Evolutionary conservation across 169 alveolate species (phyloP), one percentile per base, ranked within the genome.

Genomic region (Theileria orientalis): DNA sequence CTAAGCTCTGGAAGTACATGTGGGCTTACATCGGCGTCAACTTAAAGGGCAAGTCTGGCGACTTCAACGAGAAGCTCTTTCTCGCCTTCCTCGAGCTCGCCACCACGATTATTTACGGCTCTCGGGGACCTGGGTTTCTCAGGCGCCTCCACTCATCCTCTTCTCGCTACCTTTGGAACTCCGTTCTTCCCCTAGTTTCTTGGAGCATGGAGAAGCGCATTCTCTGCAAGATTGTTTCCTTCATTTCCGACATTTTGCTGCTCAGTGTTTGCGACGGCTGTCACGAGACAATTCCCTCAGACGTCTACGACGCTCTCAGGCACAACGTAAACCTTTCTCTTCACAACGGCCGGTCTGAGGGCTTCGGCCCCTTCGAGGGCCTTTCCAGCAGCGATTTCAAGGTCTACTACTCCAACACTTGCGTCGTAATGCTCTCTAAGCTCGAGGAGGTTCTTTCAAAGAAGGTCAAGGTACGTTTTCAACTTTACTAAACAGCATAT

Each of bases 1-100:
- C 87, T 9, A 40, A 44, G 7, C 63, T 79, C 30, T 79, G 87
- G 87, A 23, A 69, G 41, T 41, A 68, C 64, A 79, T 79, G 83
- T 79, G 87, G 87, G 37, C 33, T 7, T 56, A 79, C 25, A 61
- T 79, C 0, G 86, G 80, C 8, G 67, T 69, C 3, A 25, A 56
- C 27, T 51, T 77, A 33, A 79, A 66, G 41, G 6, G n/a, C 3
- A 19, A 54, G 16, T 44, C 29, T 62, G 56, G 23, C 16, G 72
- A 29, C 11, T 41, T 14, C 1, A 49, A 35, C 30, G 67, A 32
- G 16, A 42, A 54, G 67, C 32, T 79, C 35, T 71, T 79, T 40
- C 25, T 40, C 41, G 40, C 70, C 1, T 79, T 79, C 40, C 67
- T 79, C 8, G 87, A 79, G 56, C 70, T 79, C 0, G 75, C 83